These are phyloP conservation scores for Raffaelea arxii DNA, from an alignment of 2,329 filamentous ascomycete genomes.

Conservation along the genomic window DNA sequence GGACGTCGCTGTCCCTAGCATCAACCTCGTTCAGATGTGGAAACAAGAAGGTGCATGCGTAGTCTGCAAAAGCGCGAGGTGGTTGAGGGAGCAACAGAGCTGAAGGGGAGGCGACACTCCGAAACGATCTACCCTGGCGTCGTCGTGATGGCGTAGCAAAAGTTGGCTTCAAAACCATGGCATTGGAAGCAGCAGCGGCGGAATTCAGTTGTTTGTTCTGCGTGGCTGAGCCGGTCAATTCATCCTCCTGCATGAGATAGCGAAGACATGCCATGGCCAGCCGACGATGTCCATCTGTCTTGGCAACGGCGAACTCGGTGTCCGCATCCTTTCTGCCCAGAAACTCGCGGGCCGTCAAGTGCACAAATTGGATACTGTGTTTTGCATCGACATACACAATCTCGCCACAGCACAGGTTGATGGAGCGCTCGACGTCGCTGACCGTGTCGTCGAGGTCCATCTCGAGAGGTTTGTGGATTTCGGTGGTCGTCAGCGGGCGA, in stretches of 20 bases:
- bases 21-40: constrained; percentile 12
- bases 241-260: constrained; percentile 10
- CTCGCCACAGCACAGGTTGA: constrained; percentile 18
- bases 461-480: constrained; percentile 17
- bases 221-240: no score
- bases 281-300: constrained; percentile 13
- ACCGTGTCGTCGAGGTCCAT: constrained; percentile 19
- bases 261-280: constrained; percentile 18
- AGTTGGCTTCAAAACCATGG: no score
- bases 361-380: constrained; percentile 17
- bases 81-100: no score
- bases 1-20: constrained; percentile 10
- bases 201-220: no score
- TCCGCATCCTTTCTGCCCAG: constrained; percentile 8
- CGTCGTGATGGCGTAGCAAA: no score
- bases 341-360: constrained; percentile 20
- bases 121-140: no score
- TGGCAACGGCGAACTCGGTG: constrained; percentile 17
- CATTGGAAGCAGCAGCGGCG: no score
- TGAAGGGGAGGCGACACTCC: no score
- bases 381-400: constrained; percentile 18
- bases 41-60: constrained; percentile 16
- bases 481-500: constrained; percentile 15
- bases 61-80: constrained; percentile 7
- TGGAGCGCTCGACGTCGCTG: constrained; percentile 14